Evolutionary conservation across 2,329 filamentous ascomycete genomes (phyloP).

Genomic region (Verticillium isaacii): DNA sequence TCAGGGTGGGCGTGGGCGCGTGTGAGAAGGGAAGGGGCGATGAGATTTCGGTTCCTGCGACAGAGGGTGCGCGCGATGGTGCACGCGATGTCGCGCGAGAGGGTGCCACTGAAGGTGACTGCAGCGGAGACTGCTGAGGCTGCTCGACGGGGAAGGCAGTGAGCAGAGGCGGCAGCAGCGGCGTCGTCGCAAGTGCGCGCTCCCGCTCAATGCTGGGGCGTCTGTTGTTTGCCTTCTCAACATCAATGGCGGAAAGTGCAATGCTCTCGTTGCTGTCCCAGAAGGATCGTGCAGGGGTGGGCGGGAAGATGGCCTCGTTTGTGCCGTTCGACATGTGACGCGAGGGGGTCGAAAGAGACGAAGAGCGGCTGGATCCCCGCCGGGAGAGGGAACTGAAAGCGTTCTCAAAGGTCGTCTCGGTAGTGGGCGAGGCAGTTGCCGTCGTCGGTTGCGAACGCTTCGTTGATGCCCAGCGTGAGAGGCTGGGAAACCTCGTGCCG

Average conservation of each 20-base stretch:
- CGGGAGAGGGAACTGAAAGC: conserved; percentile 56
- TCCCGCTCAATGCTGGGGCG: conserved; percentile 51
- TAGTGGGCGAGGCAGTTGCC: conserved; percentile 53
- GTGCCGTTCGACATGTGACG: conserved; percentile 37
- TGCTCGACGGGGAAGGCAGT: conserved; percentile 51
- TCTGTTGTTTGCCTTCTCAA: conserved; percentile 45
- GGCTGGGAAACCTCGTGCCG: conserved; percentile 53
- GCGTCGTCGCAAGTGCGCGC: conserved; percentile 67
- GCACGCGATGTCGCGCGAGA: conserved; percentile 38
- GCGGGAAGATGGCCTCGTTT: conserved; percentile 50
- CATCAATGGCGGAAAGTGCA: conserved; percentile 41
- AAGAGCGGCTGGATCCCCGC: conserved; percentile 70
- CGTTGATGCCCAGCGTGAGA: conserved; percentile 45
- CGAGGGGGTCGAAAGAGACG: conserved; percentile 64
- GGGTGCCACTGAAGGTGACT: conserved; percentile 77
- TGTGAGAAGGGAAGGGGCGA: conserved; percentile 67
- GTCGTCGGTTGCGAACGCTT: conserved; percentile 32
- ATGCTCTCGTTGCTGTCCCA: conserved; percentile 57
- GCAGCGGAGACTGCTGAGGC: conserved; percentile 71
- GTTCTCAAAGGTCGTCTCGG: conserved; percentile 79
- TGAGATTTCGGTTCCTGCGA: conserved; percentile 62
- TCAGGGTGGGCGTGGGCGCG: conserved; percentile 38
- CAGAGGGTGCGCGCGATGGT: conserved; percentile 31
- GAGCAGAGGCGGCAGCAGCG: conserved; percentile 78
- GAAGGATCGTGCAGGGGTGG: conserved; percentile 59